These are phyloP conservation scores for Pterocarpus santalinus DNA, from an alignment of 306 rosid genomes.

Conservation along the genomic window DNA sequence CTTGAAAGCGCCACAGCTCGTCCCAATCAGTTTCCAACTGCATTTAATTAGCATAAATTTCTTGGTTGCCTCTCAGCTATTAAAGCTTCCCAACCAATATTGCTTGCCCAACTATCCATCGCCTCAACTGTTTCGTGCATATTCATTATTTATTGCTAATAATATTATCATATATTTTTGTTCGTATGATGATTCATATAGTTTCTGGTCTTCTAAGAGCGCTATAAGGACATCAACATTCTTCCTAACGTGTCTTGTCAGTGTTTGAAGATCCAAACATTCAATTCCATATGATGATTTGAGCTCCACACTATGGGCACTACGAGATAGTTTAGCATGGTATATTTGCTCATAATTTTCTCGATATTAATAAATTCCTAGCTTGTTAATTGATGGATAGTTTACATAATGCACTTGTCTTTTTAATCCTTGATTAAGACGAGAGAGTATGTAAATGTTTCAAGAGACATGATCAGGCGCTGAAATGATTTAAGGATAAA, in stretches of 20 bases:
- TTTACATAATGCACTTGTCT: background rate
- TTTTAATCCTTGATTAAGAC: background rate
- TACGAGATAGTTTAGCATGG: background rate
- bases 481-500: background rate
- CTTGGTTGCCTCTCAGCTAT: conserved; percentile 40
- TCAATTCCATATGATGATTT: conserved; percentile 20
- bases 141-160: background rate
- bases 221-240: conserved; percentile 16
- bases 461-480: background rate
- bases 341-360: background rate
- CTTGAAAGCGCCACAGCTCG: background rate
- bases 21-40: conserved; percentile 23
- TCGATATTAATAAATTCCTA: background rate
- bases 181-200: background rate
- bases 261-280: background rate
- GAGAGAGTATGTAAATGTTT: background rate
- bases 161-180: background rate
- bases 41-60: conserved; percentile 49
- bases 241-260: conserved; percentile 13
- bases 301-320: background rate
- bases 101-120: conserved; percentile 33
- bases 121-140: conserved; percentile 45
- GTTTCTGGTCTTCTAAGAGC: conserved; percentile 10
- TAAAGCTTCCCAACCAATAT: conserved; percentile 47
- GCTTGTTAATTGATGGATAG: background rate